A percentile compares a stretch with the other conserved stretches of the same genome.
phyloP scores from a whole-genome alignment of 179 eudicot species.

The Camellia oleifera region DNA sequence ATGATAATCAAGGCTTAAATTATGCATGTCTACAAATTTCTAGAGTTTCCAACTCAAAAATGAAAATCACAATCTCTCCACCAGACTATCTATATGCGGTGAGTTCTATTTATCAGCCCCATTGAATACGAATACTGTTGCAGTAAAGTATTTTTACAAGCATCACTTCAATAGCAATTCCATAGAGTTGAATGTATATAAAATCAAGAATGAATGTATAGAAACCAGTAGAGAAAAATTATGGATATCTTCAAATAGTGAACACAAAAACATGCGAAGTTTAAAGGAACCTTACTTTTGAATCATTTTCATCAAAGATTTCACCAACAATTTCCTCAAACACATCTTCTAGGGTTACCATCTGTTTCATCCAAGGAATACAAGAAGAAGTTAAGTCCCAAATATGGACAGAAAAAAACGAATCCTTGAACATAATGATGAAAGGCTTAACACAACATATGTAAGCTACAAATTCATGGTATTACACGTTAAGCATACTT shows the following conservation, averaged over 20 bases:
- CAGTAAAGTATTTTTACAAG: neutral
- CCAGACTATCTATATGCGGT: neutral
- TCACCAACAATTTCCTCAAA: conserved; percentile 99
- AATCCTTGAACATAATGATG: neutral
- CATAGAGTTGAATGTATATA: neutral
- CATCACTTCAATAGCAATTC: neutral
- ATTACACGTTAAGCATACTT: neutral
- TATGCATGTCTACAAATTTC: neutral
- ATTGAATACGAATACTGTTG: neutral
- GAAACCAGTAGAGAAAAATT: neutral
- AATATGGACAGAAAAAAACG: neutral
- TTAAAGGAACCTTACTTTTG: conserved; percentile 52
- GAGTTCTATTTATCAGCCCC: neutral
- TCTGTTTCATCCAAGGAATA: conserved; percentile 39
- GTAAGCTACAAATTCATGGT: neutral
- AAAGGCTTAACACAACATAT: neutral
- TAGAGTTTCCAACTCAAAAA: neutral
- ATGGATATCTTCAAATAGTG: neutral
- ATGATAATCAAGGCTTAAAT: neutral
- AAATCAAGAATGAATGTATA: too few species aligned
- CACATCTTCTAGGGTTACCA: conserved; percentile 94
- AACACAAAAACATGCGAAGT: neutral
- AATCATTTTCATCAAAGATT: conserved; percentile 95
- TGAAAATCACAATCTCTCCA: neutral
- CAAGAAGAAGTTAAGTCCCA: neutral